Percentiles rank a stretch among this genome's conserved stretches.
phyloP scores from a whole-genome alignment of 2,329 filamentous ascomycete genomes.

The Curvularia spicifera region DNA sequence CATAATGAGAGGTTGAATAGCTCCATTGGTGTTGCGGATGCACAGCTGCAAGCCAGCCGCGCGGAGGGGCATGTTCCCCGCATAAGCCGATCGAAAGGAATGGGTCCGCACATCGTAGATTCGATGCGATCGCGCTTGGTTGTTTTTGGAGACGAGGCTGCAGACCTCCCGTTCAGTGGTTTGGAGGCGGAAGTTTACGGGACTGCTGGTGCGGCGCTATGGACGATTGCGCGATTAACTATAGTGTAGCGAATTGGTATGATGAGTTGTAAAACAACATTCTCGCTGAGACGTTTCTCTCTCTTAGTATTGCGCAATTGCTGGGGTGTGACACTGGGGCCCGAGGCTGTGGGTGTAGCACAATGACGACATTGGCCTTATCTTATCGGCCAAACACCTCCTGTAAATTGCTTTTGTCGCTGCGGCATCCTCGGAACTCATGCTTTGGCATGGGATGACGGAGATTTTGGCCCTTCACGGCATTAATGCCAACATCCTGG shows the following conservation, averaged over 20 bases:
- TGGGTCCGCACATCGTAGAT: slow-evolving; percentile 1
- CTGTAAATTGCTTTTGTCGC: background rate
- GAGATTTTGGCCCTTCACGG: background rate
- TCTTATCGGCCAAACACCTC: background rate
- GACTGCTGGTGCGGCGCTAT: background rate
- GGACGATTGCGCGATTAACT: background rate
- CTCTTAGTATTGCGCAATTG: background rate
- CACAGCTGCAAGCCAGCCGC: slow-evolving; percentile 9
- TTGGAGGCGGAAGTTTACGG: background rate
- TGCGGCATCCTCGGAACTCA: background rate
- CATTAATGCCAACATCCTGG: background rate
- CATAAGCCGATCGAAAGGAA: background rate
- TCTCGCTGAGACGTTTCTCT: background rate
- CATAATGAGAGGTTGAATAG: slow-evolving; percentile 27
- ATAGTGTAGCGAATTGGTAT: background rate
- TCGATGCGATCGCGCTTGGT: background rate
- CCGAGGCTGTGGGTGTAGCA: background rate
- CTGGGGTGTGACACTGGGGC: background rate
- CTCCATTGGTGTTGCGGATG: slow-evolving; percentile 17
- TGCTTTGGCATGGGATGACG: background rate
- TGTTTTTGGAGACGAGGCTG: background rate
- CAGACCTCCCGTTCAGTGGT: background rate
- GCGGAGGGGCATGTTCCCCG: background rate
- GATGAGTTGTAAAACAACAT: background rate
- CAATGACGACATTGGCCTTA: background rate